phyloP scores from a whole-genome alignment of 164 flowering plant genomes.

The Vitis rotundifolia region DNA sequence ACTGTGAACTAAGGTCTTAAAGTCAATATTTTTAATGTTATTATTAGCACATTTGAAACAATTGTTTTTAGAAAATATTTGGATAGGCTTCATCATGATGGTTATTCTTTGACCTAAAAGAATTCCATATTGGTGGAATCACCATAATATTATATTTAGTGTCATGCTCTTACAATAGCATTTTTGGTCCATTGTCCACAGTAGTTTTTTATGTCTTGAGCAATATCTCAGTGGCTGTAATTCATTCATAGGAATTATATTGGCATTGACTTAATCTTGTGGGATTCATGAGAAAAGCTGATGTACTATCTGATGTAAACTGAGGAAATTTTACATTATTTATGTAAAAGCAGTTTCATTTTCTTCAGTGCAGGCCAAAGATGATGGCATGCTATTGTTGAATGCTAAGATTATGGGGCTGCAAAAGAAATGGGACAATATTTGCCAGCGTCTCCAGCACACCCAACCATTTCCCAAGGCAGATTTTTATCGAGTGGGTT shows the following conservation, averaged over 20 bases:
- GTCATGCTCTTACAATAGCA: no score
- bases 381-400: constrained; percentile 41
- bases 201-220: no score
- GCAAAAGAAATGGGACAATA: constrained; percentile 55
- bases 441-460: constrained; percentile 49
- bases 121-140: no score
- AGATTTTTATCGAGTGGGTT: constrained; percentile 16
- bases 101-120: no score
- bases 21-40: neutral
- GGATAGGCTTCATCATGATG: no score
- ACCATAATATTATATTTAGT: no score
- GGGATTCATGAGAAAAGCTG: neutral
- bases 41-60: neutral
- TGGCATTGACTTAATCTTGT: no score
- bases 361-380: constrained; percentile 85
- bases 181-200: no score
- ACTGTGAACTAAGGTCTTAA: neutral
- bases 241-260: neutral
- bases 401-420: constrained; percentile 36
- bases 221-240: neutral
- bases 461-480: constrained; percentile 17
- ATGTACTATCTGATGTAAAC: neutral
- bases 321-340: neutral
- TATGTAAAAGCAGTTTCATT: constrained; percentile 24
- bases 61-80: neutral